These are phyloP conservation scores for Neurospora sp. DNA, from an alignment of 495 filamentous ascomycete genomes.

Conservation along the genomic window DNA sequence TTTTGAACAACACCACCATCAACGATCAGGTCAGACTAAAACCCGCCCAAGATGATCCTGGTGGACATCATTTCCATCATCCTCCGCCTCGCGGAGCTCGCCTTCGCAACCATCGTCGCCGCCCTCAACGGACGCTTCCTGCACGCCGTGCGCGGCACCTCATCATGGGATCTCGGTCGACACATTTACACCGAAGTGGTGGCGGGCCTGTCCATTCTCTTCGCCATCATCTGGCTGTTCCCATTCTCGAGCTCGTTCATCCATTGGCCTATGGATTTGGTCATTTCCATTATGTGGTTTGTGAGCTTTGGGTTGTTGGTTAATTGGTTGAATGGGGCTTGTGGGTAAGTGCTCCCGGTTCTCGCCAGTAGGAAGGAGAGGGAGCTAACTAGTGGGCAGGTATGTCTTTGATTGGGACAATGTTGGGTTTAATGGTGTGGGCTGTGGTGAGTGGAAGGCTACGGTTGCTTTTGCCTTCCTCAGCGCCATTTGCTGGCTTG, in stretches of 20 bases:
- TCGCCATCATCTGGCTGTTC: conserved; percentile 39
- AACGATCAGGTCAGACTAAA: background rate
- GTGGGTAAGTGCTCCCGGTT: conserved; percentile 49
- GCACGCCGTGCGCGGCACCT: conserved; percentile 17
- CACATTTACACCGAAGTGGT: conserved; percentile 41
- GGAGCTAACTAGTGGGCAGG: conserved; percentile 17
- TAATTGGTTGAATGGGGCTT: conserved; percentile 37
- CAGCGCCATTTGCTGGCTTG: conserved; percentile 57
- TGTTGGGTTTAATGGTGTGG: conserved; percentile 72
- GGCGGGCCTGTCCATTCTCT: conserved; percentile 35
- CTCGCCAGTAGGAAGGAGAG: background rate
- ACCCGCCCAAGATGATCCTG: conserved; percentile 23
- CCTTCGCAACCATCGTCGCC: conserved; percentile 37
- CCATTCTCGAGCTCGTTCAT: conserved; percentile 35
- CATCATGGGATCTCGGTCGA: conserved; percentile 30
- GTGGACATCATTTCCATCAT: conserved; percentile 30
- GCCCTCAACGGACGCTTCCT: conserved; percentile 38
- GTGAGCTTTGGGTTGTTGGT: conserved; percentile 54
- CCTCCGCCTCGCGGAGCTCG: conserved; percentile 38
- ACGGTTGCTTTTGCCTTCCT: conserved; percentile 58
- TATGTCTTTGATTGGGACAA: conserved; percentile 90
- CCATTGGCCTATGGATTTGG: conserved; percentile 43
- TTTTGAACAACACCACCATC: background rate
- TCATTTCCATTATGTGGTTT: conserved; percentile 54
- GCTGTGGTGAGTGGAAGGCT: conserved; percentile 55